These are phyloP conservation scores for Mycena venus DNA, from an alignment of 768 basidiomycete genomes.

Conservation along the genomic window DNA sequence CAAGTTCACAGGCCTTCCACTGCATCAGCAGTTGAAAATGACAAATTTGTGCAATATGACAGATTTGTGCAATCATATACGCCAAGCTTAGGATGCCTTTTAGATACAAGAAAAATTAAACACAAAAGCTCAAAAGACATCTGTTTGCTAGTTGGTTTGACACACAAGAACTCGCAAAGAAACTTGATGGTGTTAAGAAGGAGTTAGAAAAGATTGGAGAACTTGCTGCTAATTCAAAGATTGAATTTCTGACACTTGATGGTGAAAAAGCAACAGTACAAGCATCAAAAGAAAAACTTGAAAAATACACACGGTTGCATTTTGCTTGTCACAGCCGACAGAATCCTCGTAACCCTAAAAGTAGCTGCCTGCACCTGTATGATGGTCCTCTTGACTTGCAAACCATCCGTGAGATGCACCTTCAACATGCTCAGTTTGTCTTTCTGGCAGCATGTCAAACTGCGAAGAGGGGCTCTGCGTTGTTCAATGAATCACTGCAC, in stretches of 20 bases:
- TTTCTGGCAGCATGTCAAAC: constrained; percentile 64
- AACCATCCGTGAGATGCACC: constrained; percentile 36
- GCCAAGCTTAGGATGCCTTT: not conserved
- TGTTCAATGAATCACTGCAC: constrained; percentile 49
- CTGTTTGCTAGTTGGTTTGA: not conserved
- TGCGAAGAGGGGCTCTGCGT: constrained; percentile 45
- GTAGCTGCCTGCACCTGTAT: constrained; percentile 39
- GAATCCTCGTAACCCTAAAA: constrained; percentile 39
- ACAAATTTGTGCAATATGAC: too few relatives aligned
- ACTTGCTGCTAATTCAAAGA: too few relatives aligned
- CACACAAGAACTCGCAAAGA: not conserved
- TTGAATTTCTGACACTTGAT: not conserved
- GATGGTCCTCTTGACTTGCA: constrained; percentile 37
- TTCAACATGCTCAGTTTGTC: constrained; percentile 48
- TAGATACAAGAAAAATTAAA: not conserved
- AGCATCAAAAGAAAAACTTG: too few relatives aligned
- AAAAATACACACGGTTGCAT: constrained; percentile 45
- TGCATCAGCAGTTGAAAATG: not conserved
- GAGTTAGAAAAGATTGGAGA: not conserved
- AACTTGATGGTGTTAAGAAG: not conserved
- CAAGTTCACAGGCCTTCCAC: not conserved
- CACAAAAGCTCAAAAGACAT: not conserved
- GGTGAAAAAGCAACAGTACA: not conserved
- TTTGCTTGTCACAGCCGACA: constrained; percentile 55
- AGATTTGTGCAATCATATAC: not conserved